Evolutionary conservation across 495 filamentous ascomycete species (phyloP), one percentile per base, ranked within the genome.

Genomic region (Jackrogersella multiformis): DNA sequence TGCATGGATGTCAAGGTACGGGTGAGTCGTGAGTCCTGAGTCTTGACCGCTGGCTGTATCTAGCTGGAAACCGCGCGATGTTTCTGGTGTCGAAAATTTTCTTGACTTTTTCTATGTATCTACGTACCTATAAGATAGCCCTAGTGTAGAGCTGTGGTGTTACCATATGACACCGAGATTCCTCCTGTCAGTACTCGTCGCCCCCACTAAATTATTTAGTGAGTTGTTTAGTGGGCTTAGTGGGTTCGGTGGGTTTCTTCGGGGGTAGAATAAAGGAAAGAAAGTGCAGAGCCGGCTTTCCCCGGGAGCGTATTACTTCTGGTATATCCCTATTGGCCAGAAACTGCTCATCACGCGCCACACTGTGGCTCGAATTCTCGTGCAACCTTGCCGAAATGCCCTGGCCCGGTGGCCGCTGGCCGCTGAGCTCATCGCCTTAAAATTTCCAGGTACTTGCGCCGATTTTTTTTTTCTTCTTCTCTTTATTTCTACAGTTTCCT

Each of bases 371-470:
- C 54, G 45, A 30, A 15, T 56, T 58, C 56, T 56, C 68, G 63
- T 67, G 49, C 38, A 16, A 56, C 57, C 62, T 62, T 67, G 54
- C 39, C 57, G 51, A 66, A 54, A 46, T 36, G 48, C 56, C 46
- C 38, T 56, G 64, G 23, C n/a, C n/a, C n/a, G n/a, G n/a, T n/a
- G n/a, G n/a, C n/a, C n/a, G n/a, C n/a, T n/a, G n/a, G n/a, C n/a
- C 64, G 62, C 65, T 74, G 69, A 74, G 69, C 72, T 76, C 74
- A 73, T 76, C 30, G 53, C 44, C 58, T 68, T 56, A 64, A 71
- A 72, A 73, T 71, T 71, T 65, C 67, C 72, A 76, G 73, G 79
- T 79, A 69, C 49, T 53, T 80, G 68, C 66, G 64, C 71, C 74
- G 64, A 73, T 70, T 69, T 67, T 74, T 65, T 69, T 69, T 66